These are phyloP conservation scores for Pueraria montana DNA, from an alignment of 306 rosid genomes.

Conservation along the genomic window DNA sequence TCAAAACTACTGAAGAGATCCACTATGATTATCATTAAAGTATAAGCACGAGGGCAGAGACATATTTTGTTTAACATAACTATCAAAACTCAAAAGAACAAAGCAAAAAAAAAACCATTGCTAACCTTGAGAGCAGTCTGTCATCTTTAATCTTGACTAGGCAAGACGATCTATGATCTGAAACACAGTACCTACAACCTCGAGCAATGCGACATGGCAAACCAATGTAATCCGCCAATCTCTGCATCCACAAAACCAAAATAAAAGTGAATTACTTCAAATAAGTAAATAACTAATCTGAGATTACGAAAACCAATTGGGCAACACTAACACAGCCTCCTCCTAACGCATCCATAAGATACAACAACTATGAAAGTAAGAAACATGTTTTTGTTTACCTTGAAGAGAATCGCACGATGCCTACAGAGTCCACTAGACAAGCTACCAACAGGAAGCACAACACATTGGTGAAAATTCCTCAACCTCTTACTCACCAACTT, in stretches of 20 bases:
- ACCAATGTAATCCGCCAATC: slow-evolving; percentile 94
- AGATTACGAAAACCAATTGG: slow-evolving; percentile 1
- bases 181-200: slow-evolving; percentile 90
- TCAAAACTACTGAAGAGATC: slow-evolving; percentile 42
- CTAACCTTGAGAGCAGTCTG: slow-evolving; percentile 80
- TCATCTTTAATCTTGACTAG: slow-evolving; percentile 89
- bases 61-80: neutral
- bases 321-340: no score
- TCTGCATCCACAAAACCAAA: slow-evolving; percentile 64
- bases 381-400: slow-evolving; percentile 65
- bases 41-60: no score
- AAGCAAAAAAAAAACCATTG: slow-evolving; percentile 37
- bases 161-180: slow-evolving; percentile 95
- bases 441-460: slow-evolving; percentile 92
- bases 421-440: slow-evolving; percentile 91
- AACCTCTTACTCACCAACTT: slow-evolving; percentile 82
- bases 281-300: neutral
- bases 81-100: neutral
- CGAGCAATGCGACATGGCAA: slow-evolving; percentile 97
- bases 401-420: slow-evolving; percentile 97
- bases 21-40: slow-evolving; percentile 23
- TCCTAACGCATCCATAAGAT: neutral
- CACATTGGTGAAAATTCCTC: slow-evolving; percentile 82
- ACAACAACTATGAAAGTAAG: neutral
- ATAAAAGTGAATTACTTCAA: neutral